Percentiles rank a stretch among this genome's conserved stretches.
Evolutionary conservation across 768 basidiomycete species (phyloP).

Genomic region (Mycena galericulata): DNA sequence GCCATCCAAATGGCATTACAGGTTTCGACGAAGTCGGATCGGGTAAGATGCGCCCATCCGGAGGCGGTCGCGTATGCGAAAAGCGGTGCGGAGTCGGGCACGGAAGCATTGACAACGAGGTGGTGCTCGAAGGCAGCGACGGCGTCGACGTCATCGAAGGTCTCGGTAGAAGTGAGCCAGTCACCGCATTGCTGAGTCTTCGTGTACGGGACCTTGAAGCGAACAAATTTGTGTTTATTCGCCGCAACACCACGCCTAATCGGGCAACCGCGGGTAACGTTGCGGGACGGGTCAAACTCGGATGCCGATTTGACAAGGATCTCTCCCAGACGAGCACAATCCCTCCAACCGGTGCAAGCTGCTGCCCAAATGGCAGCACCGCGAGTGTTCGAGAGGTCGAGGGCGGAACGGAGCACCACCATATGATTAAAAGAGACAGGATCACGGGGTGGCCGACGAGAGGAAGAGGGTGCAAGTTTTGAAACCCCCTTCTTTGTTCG

Average conservation of each 20-base stretch:
- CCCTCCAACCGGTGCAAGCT: neutral
- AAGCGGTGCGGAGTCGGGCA: neutral
- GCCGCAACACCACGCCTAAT: neutral
- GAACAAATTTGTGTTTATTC: neutral
- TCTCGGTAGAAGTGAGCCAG: slow-evolving; percentile 3
- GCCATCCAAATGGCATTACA: slow-evolving; percentile 5
- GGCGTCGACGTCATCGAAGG: neutral
- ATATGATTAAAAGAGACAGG: too few species aligned
- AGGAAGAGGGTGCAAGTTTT: too few species aligned
- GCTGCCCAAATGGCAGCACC: neutral
- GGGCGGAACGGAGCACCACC: neutral
- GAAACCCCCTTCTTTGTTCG: too few species aligned
- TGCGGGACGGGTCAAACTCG: neutral
- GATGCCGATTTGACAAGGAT: neutral
- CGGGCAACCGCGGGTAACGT: slow-evolving; percentile 8
- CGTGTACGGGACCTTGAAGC: neutral
- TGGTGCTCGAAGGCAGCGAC: slow-evolving; percentile 8
- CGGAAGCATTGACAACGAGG: neutral
- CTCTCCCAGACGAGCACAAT: neutral
- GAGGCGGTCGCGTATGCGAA: slow-evolving; percentile 3
- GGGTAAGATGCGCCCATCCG: slow-evolving; percentile 2
- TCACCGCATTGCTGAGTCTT: neutral
- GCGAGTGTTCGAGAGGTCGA: neutral
- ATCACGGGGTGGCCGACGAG: too few species aligned
- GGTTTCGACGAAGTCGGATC: neutral